Percentiles rank a stretch among this genome's conserved stretches.
Evolutionary conservation across 2,329 filamentous ascomycete genomes (phyloP).

Genomic region (Pseudocercospora fijiensis): DNA sequence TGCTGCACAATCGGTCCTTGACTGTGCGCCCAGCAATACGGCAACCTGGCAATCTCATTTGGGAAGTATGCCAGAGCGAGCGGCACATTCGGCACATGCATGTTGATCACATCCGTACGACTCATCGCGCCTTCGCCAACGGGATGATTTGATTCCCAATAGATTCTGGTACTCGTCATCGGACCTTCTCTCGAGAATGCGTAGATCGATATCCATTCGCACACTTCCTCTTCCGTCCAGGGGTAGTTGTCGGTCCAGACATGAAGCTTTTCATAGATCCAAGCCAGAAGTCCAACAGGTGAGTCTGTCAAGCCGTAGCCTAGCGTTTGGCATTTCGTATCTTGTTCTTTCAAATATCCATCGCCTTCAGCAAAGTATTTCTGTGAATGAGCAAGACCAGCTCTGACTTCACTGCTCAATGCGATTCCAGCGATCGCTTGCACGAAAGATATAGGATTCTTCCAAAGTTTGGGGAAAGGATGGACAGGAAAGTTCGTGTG

Average conservation of each 20-base stretch:
- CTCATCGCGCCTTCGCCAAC: neutral
- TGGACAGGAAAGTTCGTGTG: neutral
- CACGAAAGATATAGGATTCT: neutral
- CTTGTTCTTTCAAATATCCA: neutral
- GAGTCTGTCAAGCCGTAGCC: neutral
- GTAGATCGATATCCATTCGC: neutral
- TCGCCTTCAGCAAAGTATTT: neutral
- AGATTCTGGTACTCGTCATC: neutral
- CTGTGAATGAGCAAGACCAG: neutral
- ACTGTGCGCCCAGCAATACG: conserved; percentile 18
- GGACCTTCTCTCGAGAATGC: neutral
- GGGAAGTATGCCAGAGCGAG: neutral
- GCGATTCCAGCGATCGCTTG: neutral
- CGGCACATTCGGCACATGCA: neutral
- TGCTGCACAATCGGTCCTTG: conserved; percentile 17
- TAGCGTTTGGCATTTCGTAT: neutral
- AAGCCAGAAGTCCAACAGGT: neutral
- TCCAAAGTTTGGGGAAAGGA: neutral
- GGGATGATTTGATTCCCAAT: neutral
- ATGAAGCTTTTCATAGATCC: neutral
- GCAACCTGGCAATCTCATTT: conserved; percentile 13
- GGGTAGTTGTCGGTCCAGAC: neutral
- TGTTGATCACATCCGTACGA: neutral
- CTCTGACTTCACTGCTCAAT: neutral
- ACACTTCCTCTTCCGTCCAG: neutral